These are phyloP conservation scores for Gautieria morchelliformis DNA, from an alignment of 768 basidiomycete species.

Conservation along the genomic window DNA sequence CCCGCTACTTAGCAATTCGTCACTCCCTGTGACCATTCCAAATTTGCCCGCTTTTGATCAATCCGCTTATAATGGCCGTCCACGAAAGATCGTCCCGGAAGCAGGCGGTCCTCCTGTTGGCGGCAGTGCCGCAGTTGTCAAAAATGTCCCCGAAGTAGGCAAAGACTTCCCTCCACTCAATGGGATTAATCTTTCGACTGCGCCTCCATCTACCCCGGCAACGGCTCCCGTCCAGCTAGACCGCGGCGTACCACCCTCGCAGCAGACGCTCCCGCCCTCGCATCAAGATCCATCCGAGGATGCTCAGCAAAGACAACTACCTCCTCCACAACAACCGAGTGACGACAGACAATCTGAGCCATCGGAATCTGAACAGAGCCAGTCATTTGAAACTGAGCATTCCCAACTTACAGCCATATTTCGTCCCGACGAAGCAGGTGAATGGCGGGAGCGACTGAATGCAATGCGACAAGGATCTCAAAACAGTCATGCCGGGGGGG, in stretches of 20 bases:
- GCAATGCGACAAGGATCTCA: conserved; percentile 1
- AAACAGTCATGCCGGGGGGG: neutral
- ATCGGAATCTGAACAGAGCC: neutral
- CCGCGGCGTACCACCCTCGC: conserved; percentile 9
- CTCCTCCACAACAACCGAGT: conserved; percentile 20
- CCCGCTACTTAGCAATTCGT: conserved; percentile 58
- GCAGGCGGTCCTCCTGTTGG: conserved; percentile 22
- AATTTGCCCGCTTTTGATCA: conserved; percentile 69
- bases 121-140: conserved; percentile 3
- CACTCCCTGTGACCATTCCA: conserved; percentile 54
- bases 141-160: neutral
- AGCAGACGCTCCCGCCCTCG: neutral
- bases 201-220: conserved; percentile 34
- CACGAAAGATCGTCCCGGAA: conserved; percentile 73
- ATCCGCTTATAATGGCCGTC: conserved; percentile 68
- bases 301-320: conserved; percentile 19
- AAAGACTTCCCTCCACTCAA: conserved; percentile 60
- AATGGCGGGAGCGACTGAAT: conserved; percentile 63
- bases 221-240: conserved; percentile 24
- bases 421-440: conserved; percentile 73
- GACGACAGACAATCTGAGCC: conserved; percentile 39
- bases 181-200: conserved; percentile 38
- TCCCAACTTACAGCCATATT: conserved; percentile 69
- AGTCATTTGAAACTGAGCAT: conserved; percentile 26
- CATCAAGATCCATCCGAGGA: conserved; percentile 12